These are phyloP conservation scores for Bertia moriformis DNA, from an alignment of 2,329 filamentous ascomycete genomes.

Conservation along the genomic window DNA sequence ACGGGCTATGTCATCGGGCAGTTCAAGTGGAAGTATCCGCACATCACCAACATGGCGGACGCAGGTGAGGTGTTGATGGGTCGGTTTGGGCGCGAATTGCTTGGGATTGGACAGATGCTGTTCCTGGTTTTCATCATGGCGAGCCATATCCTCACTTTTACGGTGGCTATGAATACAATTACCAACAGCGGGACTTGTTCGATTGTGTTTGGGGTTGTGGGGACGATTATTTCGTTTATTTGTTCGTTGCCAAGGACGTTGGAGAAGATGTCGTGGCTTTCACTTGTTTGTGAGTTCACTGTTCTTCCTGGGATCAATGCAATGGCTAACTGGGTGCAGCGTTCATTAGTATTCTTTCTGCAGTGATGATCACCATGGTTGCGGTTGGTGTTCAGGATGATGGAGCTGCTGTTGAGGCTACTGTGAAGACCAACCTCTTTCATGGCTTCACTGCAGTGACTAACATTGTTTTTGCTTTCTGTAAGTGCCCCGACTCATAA, in stretches of 20 bases:
- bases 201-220: not conserved
- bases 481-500: no score
- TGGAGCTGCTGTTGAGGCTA: not conserved
- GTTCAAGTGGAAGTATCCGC: not conserved
- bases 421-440: not conserved
- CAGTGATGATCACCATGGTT: constrained; percentile 1
- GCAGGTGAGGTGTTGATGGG: not conserved
- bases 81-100: not conserved
- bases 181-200: not conserved
- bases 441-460: not conserved
- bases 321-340: no score
- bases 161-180: not conserved
- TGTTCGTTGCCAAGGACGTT: not conserved
- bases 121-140: not conserved
- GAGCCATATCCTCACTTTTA: not conserved
- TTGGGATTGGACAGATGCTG: not conserved
- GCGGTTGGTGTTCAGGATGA: not conserved
- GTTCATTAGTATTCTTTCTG: not conserved
- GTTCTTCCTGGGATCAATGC: no score
- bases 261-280: not conserved
- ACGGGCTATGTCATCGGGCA: not conserved
- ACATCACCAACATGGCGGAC: not conserved
- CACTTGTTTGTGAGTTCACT: no score
- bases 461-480: constrained; percentile 1
- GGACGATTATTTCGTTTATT: not conserved